A percentile compares a stretch with the other conserved stretches of the same genome.
Conservation (phyloP, 768 basidiomycete genomes). For the Trametes punicea region DNA sequence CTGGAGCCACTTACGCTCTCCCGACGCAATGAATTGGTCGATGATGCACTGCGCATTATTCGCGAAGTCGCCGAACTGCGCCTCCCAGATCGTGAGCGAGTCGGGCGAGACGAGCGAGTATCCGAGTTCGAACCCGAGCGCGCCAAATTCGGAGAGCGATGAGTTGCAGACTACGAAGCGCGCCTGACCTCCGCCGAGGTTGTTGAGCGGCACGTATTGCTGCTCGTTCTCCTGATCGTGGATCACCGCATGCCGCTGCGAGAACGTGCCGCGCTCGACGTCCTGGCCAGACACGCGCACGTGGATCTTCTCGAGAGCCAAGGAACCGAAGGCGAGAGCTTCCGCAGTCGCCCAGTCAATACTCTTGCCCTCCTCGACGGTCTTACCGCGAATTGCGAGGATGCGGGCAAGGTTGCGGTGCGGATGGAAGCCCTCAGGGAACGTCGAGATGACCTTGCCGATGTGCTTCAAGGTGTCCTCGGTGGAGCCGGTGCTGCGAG, state of each 20-base stretch:
- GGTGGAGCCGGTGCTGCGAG: conserved; percentile 79
- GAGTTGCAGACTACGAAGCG: conserved; percentile 96
- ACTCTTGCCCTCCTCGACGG: conserved; percentile 85
- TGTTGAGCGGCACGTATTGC: conserved; percentile 86
- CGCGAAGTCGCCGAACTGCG: conserved; percentile 97
- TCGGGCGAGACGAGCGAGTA: conserved; percentile 98
- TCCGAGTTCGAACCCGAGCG: conserved; percentile 95
- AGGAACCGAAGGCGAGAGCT: conserved; percentile 91
- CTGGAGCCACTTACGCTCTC: conserved; percentile 97
- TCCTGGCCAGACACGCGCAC: conserved; percentile 97
- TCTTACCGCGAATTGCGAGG: conserved; percentile 83
- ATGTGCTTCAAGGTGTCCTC: conserved; percentile 76
- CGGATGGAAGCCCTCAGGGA: conserved; percentile 78
- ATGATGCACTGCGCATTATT: conserved; percentile 98
- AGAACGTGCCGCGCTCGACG: conserved; percentile 98
- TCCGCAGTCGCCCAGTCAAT: conserved; percentile 99
- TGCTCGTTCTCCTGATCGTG: conserved; percentile 93
- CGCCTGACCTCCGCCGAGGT: conserved; percentile 86
- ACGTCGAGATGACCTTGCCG: conserved; percentile 82
- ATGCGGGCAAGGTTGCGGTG: conserved; percentile 96
- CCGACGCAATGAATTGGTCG: conserved; percentile 97
- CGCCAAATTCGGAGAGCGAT: conserved; percentile 90
- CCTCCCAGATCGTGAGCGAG: conserved; percentile 94
- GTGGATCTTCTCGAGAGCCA: conserved; percentile 90
- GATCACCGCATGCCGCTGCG: conserved; percentile 94